Evolutionary conservation across 495 filamentous ascomycete species (phyloP), one percentile per base, ranked within the genome.

Genomic region (Aspergillus bridgeri): DNA sequence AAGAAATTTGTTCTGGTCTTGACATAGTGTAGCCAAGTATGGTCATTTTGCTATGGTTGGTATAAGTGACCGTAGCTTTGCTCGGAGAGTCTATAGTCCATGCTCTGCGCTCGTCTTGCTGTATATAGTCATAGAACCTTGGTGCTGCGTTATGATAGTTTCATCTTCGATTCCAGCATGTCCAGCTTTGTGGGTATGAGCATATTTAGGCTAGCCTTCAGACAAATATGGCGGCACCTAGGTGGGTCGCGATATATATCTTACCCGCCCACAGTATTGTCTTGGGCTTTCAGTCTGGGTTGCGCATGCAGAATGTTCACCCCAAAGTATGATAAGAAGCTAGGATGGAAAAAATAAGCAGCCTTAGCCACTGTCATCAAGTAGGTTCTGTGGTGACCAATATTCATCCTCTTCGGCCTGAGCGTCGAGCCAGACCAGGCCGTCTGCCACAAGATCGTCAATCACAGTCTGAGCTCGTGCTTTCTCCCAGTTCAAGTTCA

Each of bases 341-440:
- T 13, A 25, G 8, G 20, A 24, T 27, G 3, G 9, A n/a, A 5
- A 19, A 38, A 21, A 5, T 20, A 38, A 21, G 46, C 24, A 33
- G 18, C 6, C 29, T 78, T 71, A 76, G 49, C 69, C 65, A 51
- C 63, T 74, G 56, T 80, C 75, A 52, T 66, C 74, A 9, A 80
- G 57, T 11, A 80, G 65, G 52, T 71, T 71, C 48, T 78, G 75
- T 22, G 94, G 95, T 52, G 89, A 92, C 95, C 94, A 99, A 66
- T 96, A 99, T 73, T 98, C 94, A 65, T 86, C 91, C 75, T 98
- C 92, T 7, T 81, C 78, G 18, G 83, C 85, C 71, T 98, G 92
- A 49, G 79, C 81, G 73, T 99, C 94, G 6, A 98, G 83, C 94
- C 94, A 99, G 18, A 98, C 88, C 70, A 99, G 81, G 22, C 89